Conservation (phyloP, 2,329 filamentous ascomycete genomes). For the Sphaerulina vaccinii region DNA sequence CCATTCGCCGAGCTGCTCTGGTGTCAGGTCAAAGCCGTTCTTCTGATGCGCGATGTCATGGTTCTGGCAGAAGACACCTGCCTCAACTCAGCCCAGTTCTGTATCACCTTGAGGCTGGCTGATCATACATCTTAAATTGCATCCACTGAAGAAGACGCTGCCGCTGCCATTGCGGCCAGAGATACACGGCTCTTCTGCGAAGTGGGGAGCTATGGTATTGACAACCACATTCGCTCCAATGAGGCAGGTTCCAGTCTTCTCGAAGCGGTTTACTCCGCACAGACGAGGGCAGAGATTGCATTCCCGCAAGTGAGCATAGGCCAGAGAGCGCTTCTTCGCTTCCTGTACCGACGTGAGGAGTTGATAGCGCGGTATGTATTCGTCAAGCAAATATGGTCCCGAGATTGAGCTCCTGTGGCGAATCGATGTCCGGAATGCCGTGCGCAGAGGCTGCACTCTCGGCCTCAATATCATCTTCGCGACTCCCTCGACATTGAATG, state of each 20-base stretch:
- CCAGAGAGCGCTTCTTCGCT: constrained; percentile 69
- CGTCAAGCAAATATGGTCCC: constrained; percentile 63
- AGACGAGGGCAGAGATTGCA: constrained; percentile 79
- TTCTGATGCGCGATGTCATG: constrained; percentile 78
- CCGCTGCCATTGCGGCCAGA: constrained; percentile 80
- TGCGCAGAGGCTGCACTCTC: not conserved
- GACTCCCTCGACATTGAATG: not conserved
- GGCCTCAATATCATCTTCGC: not conserved
- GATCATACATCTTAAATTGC: constrained; percentile 63
- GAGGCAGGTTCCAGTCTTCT: constrained; percentile 74
- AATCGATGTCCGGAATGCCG: not conserved
- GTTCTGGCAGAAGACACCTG: constrained; percentile 69
- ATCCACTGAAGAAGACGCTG: constrained; percentile 77
- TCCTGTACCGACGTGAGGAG: constrained; percentile 66
- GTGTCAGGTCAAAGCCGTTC: constrained; percentile 76
- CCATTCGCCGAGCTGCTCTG: constrained; percentile 78
- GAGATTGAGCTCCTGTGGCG: constrained; percentile 43
- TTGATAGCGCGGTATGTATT: constrained; percentile 72
- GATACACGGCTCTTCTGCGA: constrained; percentile 79
- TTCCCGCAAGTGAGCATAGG: constrained; percentile 71
- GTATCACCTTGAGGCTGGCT: not conserved
- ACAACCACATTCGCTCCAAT: constrained; percentile 74
- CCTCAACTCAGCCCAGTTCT: not conserved
- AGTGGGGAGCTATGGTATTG: constrained; percentile 81
- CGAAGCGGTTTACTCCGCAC: constrained; percentile 78